Evolutionary conservation across 2,329 filamentous ascomycete species (phyloP).

Genomic region (Neonectria sp.): DNA sequence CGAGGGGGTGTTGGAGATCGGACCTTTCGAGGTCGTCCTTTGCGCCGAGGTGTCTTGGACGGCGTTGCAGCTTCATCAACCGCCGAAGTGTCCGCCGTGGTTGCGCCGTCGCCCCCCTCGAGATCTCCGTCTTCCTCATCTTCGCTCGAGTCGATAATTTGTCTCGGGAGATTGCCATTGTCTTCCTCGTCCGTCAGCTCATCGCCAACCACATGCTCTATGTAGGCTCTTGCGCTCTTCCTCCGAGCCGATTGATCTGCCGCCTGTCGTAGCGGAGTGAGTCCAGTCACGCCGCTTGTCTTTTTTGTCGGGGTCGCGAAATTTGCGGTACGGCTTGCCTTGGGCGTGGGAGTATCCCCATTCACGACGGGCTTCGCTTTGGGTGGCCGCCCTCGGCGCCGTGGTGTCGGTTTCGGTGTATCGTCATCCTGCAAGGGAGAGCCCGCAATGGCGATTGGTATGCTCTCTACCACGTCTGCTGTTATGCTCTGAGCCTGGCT

Average conservation of each 20-base stretch:
- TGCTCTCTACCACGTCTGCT: conserved; percentile 10
- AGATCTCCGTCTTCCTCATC: conserved; percentile 62
- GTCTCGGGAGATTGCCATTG: conserved; percentile 76
- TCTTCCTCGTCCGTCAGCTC: conserved; percentile 81
- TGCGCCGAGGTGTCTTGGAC: conserved; percentile 58
- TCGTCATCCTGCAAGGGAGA: conserved; percentile 39
- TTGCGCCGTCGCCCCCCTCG: conserved; percentile 40
- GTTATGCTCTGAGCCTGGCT: conserved; percentile 43
- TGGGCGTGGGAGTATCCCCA: conserved; percentile 55
- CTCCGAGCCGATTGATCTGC: conserved; percentile 88
- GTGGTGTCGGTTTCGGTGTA: conserved; percentile 52
- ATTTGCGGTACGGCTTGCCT: conserved; percentile 50
- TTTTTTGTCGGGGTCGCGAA: conserved; percentile 59
- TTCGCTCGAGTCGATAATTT: conserved; percentile 75
- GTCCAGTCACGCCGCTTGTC: conserved; percentile 50
- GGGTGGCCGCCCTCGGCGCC: conserved; percentile 54
- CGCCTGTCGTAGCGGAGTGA: conserved; percentile 77
- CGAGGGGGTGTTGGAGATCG: conserved; percentile 85
- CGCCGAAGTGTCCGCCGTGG: conserved; percentile 28
- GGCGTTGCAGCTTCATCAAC: conserved; percentile 58
- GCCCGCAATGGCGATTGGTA: conserved; percentile 28
- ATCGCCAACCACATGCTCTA: conserved; percentile 78
- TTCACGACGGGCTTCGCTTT: conserved; percentile 46
- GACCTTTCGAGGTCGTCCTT: conserved; percentile 48
- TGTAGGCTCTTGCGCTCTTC: conserved; percentile 85